Evolutionary conservation across 768 basidiomycete genomes (phyloP).

Genomic region (Pluteus cervinus): DNA sequence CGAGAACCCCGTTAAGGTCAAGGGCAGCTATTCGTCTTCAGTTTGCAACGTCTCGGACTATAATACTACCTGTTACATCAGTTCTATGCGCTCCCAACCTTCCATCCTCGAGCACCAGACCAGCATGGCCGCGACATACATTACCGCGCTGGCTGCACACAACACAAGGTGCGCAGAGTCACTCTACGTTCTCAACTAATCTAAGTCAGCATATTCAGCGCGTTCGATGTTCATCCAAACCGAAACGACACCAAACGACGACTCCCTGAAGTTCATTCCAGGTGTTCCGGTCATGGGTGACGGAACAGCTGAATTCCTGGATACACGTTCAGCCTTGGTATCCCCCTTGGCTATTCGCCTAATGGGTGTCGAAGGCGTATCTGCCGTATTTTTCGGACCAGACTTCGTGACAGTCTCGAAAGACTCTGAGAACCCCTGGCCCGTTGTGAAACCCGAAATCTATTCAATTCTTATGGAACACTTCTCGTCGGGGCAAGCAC

Average conservation of each 20-base stretch:
- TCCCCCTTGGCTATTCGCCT: constrained; percentile 94
- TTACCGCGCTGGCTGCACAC: too few species aligned
- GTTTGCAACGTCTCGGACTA: too few species aligned
- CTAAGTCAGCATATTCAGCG: constrained; percentile 28
- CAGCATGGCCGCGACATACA: too few species aligned
- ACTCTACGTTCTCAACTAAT: not conserved
- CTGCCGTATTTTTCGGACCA: constrained; percentile 88
- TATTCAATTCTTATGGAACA: constrained; percentile 96
- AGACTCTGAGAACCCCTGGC: constrained; percentile 79
- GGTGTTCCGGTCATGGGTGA: constrained; percentile 83
- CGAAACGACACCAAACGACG: constrained; percentile 93
- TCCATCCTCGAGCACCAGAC: too few species aligned
- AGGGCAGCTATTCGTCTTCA: too few species aligned
- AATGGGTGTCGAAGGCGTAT: constrained; percentile 92
- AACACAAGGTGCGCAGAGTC: constrained; percentile 10
- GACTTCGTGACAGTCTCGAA: constrained; percentile 98
- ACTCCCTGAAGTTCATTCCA: constrained; percentile 97
- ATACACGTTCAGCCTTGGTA: constrained; percentile 76
- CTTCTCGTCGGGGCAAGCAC: constrained; percentile 84
- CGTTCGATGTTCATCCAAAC: constrained; percentile 99
- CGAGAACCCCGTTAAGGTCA: too few species aligned
- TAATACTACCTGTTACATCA: too few species aligned
- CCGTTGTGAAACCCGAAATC: constrained; percentile 92
- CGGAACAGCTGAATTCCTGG: constrained; percentile 92
- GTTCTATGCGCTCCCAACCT: too few species aligned